These are phyloP conservation scores for Backusella tarrabulga DNA, from an alignment of 192 early-diverging fungal species.

Conservation along the genomic window DNA sequence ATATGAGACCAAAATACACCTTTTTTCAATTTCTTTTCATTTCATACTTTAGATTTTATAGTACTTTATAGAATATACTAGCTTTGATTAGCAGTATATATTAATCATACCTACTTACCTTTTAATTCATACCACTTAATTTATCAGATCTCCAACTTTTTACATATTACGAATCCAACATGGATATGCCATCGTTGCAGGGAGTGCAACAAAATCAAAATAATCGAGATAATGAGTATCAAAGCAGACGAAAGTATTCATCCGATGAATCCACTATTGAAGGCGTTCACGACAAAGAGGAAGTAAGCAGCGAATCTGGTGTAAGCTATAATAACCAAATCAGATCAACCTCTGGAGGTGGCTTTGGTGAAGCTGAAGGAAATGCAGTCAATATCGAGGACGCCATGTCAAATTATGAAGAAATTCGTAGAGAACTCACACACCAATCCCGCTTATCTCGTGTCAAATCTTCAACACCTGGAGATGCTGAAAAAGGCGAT, in stretches of 20 bases:
- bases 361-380: conserved; percentile 30
- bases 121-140: background rate
- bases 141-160: background rate
- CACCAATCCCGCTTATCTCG: conserved; percentile 22
- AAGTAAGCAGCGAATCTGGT: background rate
- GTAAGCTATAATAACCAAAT: background rate
- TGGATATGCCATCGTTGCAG: conserved; percentile 15
- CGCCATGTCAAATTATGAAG: conserved; percentile 26
- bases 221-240: background rate
- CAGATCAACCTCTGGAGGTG: conserved; percentile 14
- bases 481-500: conserved; percentile 27
- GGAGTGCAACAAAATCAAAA: background rate
- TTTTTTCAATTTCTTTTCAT: background rate
- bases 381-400: conserved; percentile 36
- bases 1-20: background rate
- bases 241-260: background rate
- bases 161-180: background rate
- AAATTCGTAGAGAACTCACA: conserved; percentile 26
- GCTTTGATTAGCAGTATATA: conserved; percentile 2
- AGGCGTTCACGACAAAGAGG: conserved; percentile 13
- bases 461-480: conserved; percentile 16
- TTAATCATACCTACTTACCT: background rate
- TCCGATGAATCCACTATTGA: conserved; percentile 8
- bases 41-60: conserved; percentile 1
- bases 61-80: background rate